A percentile compares a stretch with the other conserved stretches of the same genome.
phyloP scores from a whole-genome alignment of 495 filamentous ascomycete species.

The Aspergillus kassunensis region DNA sequence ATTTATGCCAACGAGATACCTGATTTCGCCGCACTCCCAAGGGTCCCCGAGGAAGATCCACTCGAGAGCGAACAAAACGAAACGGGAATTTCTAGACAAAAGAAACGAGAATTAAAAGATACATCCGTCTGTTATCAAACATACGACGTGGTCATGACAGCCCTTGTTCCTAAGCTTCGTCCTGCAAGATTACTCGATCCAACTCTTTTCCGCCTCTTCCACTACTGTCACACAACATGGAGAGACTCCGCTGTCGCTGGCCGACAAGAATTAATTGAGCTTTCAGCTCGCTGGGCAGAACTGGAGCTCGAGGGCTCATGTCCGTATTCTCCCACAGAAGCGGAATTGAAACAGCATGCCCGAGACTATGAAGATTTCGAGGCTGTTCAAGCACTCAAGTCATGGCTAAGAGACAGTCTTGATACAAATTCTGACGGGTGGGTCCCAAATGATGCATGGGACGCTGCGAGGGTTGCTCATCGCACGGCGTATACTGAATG shows the following conservation, averaged over 20 bases:
- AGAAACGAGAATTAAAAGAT: conserved; percentile 21
- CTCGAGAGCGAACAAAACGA: conserved; percentile 10
- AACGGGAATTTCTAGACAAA: neutral
- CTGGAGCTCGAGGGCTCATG: neutral
- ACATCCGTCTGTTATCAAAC: conserved; percentile 30
- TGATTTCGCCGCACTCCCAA: conserved; percentile 30
- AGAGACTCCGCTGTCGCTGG: conserved; percentile 34
- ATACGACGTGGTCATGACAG: conserved; percentile 35
- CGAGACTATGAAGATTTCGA: conserved; percentile 35
- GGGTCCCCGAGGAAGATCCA: conserved; percentile 6
- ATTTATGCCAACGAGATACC: conserved; percentile 33
- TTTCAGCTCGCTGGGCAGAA: conserved; percentile 14
- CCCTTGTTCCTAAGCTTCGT: conserved; percentile 31
- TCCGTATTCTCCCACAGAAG: conserved; percentile 17
- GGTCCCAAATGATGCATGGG: conserved; percentile 33
- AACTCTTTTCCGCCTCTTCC: conserved; percentile 36
- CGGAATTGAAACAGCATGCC: conserved; percentile 29
- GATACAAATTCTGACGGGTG: conserved; percentile 24
- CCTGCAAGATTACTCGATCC: conserved; percentile 33
- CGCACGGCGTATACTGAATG: conserved; percentile 27
- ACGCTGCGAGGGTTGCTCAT: conserved; percentile 29
- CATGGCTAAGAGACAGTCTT: conserved; percentile 22
- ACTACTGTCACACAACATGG: conserved; percentile 39
- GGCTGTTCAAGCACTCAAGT: conserved; percentile 30
- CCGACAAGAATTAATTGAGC: conserved; percentile 37